Evolutionary conservation across 768 basidiomycete genomes (phyloP).

Genomic region (Xerocomellus intermedius): DNA sequence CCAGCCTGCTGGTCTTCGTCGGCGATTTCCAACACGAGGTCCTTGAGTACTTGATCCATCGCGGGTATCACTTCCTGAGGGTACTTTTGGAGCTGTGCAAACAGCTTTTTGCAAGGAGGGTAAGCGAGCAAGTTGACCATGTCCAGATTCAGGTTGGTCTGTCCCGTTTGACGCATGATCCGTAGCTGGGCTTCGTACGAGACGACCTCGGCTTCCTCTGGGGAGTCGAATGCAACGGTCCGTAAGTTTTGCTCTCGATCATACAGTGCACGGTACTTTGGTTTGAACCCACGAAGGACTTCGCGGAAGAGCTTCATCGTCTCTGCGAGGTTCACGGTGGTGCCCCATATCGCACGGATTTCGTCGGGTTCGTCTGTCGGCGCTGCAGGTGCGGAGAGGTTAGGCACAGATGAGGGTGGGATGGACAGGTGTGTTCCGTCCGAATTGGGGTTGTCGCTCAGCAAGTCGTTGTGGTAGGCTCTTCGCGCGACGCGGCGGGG

Average conservation of each 20-base stretch:
- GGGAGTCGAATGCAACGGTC: slow-evolving; percentile 51
- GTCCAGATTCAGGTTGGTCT: slow-evolving; percentile 91
- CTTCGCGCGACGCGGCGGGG: slow-evolving; percentile 21
- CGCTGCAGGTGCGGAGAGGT: slow-evolving; percentile 58
- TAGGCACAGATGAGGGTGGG: slow-evolving; percentile 53
- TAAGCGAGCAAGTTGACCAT: slow-evolving; percentile 83
- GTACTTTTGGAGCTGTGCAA: slow-evolving; percentile 83
- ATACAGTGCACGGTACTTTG: slow-evolving; percentile 76
- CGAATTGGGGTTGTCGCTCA: slow-evolving; percentile 45
- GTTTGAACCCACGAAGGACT: slow-evolving; percentile 90
- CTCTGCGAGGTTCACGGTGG: slow-evolving; percentile 87
- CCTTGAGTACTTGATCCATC: slow-evolving; percentile 95
- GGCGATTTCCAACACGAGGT: slow-evolving; percentile 84
- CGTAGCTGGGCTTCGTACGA: slow-evolving; percentile 82
- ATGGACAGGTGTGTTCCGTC: slow-evolving; percentile 58
- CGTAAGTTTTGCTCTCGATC: slow-evolving; percentile 62
- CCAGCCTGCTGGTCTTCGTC: slow-evolving; percentile 75
- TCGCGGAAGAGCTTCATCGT: slow-evolving; percentile 89
- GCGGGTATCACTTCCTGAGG: slow-evolving; percentile 97
- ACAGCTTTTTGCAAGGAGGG: slow-evolving; percentile 79
- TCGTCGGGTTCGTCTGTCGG: slow-evolving; percentile 77
- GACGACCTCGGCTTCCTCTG: slow-evolving; percentile 64
- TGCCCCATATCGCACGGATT: slow-evolving; percentile 95
- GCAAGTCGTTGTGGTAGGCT: slow-evolving; percentile 20
- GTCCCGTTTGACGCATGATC: slow-evolving; percentile 87